Evolutionary conservation across 768 basidiomycete species (phyloP), one percentile per base, ranked within the genome.

Genomic region (Coprinopsis strossmayeri): DNA sequence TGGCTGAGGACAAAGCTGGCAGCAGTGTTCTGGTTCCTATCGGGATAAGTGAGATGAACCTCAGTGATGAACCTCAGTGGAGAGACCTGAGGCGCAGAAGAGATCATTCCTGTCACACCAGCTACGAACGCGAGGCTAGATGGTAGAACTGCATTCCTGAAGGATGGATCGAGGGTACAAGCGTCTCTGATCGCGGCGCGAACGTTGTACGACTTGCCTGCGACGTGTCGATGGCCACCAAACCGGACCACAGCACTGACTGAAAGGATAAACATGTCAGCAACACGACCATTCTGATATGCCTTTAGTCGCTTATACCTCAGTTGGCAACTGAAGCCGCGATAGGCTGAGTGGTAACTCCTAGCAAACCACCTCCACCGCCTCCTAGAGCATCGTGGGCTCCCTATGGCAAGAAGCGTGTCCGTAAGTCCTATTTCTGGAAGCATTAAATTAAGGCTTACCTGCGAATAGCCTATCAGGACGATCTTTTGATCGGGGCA

Each of bases 401-500:
- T 18, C 63, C 63, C 58, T 64, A 43, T 32, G 15, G 30, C 7
- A 32, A 32, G 15, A 32, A 32, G 30, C 30, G 15, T 7, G 30
- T 15, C 30, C 30, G 30, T 32, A 42, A 44, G 15, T 21, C 28
- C 18, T 34, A 28, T 40, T 18, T 13, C 15, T 2, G 13, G 21
- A 20, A 25, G 41, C 5, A 27, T 15, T 17, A 20, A 26, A 32
- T 41, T 11, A 7, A 32, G 18, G 20, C 12, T 20, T 24, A 59
- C 60, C 50, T 61, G 60, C 23, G 60, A 62, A 34, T 62, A 64
- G 23, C 63, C 61, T 42, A 62, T 58, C 11, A 64, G 56, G 20
- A 64, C 63, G 34, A 64, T 62, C 53, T 64, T 64, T 42, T 61
- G 61, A 35, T 53, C 54, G 2, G 63, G 63, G 45, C 63, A 64